Evolutionary conservation across 1,284 basidiomycete species (phyloP), one percentile per base, ranked within the genome.

Genomic region (Wallemia hederae): DNA sequence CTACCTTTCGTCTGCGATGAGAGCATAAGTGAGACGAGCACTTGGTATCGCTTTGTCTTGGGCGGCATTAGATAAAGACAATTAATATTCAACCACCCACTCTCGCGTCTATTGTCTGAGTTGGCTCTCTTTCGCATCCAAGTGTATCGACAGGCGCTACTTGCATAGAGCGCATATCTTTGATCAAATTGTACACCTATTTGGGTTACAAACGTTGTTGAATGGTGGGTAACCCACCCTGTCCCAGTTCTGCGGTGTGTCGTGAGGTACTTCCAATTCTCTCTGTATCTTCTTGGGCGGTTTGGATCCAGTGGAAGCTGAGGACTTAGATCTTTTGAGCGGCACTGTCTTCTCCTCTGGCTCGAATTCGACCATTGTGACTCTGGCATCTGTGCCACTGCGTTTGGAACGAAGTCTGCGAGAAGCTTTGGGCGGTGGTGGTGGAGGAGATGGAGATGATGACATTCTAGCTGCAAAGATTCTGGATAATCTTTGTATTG

Each of bases 1-100:
- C 67, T 66, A 56, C 70, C 87, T 69, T 92, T 97, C 1, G 92
- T 97, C 70, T 96, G 90, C 0, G 87, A 87, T 14, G 85, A 90
- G 2, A 97, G 78, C 87, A 97, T 96, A 60, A 98, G 76, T 1
- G 89, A 89, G 9, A 98, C 78, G 24, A 97, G 79, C 1, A 84
- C 87, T 2, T 86, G 77, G 62, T 90, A 84, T 1, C 89, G 78
- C 58, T 79, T 76, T 60, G 82, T 84, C 82, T 86, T 68, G 14
- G 1, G 26, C 34, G 33, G 55, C 26, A 62, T 58, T 31, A 62
- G 9, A 27, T 24, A 33, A 14, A 11, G 59, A 26, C 55, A 15
- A 15, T 28, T 29, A 25, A 2, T 34, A 55, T 27, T 11, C 7
- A 65, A 71, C 61, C 59, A 70, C 67, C 24, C 66, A 66, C 0